These are phyloP conservation scores for Neurospora sublineolata DNA, from an alignment of 495 filamentous ascomycete genomes.

Conservation along the genomic window DNA sequence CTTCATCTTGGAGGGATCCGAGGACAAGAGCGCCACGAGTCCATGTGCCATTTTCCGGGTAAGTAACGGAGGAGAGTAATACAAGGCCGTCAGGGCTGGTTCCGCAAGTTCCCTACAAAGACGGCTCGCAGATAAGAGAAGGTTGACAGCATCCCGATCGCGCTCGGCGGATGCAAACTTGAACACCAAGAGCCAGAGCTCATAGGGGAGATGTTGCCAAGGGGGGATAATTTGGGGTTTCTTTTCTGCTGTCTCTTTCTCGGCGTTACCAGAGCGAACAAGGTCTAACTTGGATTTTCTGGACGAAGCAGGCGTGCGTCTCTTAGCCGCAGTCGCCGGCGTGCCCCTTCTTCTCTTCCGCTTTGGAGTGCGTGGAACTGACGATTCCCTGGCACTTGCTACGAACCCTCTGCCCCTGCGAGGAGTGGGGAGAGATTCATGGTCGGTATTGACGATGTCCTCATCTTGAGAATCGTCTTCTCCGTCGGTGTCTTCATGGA, in stretches of 20 bases:
- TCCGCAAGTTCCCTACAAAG: constrained; percentile 57
- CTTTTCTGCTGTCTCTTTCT: not conserved
- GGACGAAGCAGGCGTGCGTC: not conserved
- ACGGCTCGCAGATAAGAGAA: constrained; percentile 47
- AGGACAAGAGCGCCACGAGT: constrained; percentile 22
- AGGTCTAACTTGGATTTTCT: not conserved
- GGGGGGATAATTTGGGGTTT: constrained; percentile 36
- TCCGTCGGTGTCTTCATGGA: constrained; percentile 11
- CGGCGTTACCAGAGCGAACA: not conserved
- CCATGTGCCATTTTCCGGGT: constrained; percentile 36
- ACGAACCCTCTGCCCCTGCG: not conserved
- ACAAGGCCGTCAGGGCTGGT: constrained; percentile 64
- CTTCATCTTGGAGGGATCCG: constrained; percentile 29
- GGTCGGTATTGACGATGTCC: not conserved
- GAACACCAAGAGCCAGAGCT: constrained; percentile 60
- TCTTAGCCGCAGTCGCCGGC: not conserved
- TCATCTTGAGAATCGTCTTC: constrained; percentile 2
- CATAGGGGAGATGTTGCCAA: constrained; percentile 63
- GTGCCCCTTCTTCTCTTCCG: not conserved
- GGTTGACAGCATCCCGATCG: constrained; percentile 42
- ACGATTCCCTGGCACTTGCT: not conserved
- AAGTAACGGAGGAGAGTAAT: constrained; percentile 50
- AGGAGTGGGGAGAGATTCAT: not conserved
- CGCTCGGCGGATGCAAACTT: constrained; percentile 43
- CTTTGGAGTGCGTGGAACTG: not conserved